phyloP scores from a whole-genome alignment of 331 rosid species.

The Ulmus americana region DNA sequence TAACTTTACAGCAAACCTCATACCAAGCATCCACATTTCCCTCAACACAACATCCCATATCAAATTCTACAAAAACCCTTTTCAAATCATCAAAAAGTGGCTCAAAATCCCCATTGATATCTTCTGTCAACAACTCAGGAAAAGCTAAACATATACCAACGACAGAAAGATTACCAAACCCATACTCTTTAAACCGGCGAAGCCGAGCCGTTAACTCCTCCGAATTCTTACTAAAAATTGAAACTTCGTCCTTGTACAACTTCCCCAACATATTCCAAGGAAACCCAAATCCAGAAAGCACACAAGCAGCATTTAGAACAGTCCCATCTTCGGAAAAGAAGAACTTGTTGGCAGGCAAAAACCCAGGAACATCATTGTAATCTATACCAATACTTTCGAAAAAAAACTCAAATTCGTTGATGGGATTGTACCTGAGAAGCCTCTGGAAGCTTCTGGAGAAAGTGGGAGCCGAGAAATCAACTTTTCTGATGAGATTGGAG shows the following conservation, averaged over 20 bases:
- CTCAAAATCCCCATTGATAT: slow-evolving; percentile 24
- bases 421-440: slow-evolving; percentile 65
- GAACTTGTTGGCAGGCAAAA: slow-evolving; percentile 49
- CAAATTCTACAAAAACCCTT: slow-evolving; percentile 38
- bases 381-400: slow-evolving; percentile 72
- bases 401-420: slow-evolving; percentile 71
- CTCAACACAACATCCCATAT: slow-evolving; percentile 44
- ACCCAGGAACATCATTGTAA: slow-evolving; percentile 23
- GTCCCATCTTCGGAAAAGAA: slow-evolving; percentile 55
- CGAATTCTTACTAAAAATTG: slow-evolving; percentile 29
- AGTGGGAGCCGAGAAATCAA: slow-evolving; percentile 24
- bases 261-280: slow-evolving; percentile 68
- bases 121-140: slow-evolving; percentile 40
- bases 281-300: slow-evolving; percentile 57
- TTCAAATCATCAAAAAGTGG: slow-evolving; percentile 44
- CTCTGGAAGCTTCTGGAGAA: slow-evolving; percentile 37
- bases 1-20: slow-evolving; percentile 46
- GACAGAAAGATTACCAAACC: slow-evolving; percentile 44
- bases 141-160: slow-evolving; percentile 61
- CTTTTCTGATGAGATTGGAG: slow-evolving; percentile 39
- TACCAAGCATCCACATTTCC: slow-evolving; percentile 52
- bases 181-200: slow-evolving; percentile 33
- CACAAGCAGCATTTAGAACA: slow-evolving; percentile 48
- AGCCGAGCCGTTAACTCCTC: slow-evolving; percentile 41
- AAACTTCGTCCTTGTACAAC: slow-evolving; percentile 41